Base-by-base conservation (phyloP, 129 eudicot genomes). In the Flaveria trinervia region DNA sequence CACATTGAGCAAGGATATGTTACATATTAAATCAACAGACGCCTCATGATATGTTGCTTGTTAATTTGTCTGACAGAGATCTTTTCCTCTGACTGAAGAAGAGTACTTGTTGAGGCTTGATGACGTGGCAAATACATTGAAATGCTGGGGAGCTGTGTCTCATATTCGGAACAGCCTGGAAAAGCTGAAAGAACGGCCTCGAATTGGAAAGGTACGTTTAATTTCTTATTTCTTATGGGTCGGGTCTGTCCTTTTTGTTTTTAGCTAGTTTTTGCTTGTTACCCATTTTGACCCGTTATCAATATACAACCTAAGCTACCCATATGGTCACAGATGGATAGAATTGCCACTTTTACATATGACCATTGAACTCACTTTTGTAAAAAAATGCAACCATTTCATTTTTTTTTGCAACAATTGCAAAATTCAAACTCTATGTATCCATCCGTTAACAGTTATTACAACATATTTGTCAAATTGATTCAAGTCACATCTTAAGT, bases 91-190 rank as follows among this genome's bases (percentile, higher is more conserved):
- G 73, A 94, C 90, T 18, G 99, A 94, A 85, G 98, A 93, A 82
- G 99, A 94, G 82, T 94, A 94, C 80, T 78, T 94, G 56, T 72
- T 94, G 80, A 91, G 99, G 85, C 99, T 94, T 79, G 99, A 94
- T 84, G 99, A 94, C 45, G 97, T 94, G 72, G 99, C 99, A 52
- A 94, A 94, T 81, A 87, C 87, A 20, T 82, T 94, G 76, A 94
- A 85, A 83, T 95, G 99, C 66, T 95, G 97, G 97, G 97, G 99
- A 73, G 99, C 99, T 67, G 99, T 95, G 36, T 95, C 99, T 66
- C 99, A 95, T 84, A 83, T 95, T 65, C 88, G 99, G 30, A 88
- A 79, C 88, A 91, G 92, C 74, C 86, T 95, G 51, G 87, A 77
- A 75, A 95, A 87, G 56, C 64, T 71, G 52, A 95, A 95, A 82